These are phyloP conservation scores for Vaccinium darrowii DNA, from an alignment of 148 eudicot genomes.

Conservation along the genomic window DNA sequence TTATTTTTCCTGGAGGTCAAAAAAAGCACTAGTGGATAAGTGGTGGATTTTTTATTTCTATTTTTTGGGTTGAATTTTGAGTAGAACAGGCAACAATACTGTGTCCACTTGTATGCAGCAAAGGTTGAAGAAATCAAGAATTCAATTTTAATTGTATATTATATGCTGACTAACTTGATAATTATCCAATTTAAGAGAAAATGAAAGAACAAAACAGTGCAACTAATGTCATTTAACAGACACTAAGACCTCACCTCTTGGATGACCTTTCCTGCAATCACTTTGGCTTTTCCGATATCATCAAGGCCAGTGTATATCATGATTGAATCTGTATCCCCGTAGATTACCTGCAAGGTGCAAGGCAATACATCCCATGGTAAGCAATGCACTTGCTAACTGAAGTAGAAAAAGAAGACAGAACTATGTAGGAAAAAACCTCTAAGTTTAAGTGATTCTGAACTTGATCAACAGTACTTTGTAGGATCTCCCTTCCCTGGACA, in stretches of 20 bases:
- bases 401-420: neutral
- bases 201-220: neutral
- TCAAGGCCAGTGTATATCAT: slow-evolving; percentile 98
- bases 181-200: neutral
- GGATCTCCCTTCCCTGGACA: slow-evolving; percentile 92
- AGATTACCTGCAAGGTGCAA: slow-evolving; percentile 67
- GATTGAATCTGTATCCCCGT: slow-evolving; percentile 98
- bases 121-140: neutral
- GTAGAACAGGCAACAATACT: neutral
- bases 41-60: neutral
- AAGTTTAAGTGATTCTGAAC: slow-evolving; percentile 83
- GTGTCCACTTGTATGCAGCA: neutral
- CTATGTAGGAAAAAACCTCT: slow-evolving; percentile 51
- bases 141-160: neutral
- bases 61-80: neutral
- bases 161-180: neutral
- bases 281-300: slow-evolving; percentile 76
- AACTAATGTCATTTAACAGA: slow-evolving; percentile 7
- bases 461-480: slow-evolving; percentile 93
- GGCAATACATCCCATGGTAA: slow-evolving; percentile 8
- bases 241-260: slow-evolving; percentile 55
- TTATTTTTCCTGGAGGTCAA: neutral
- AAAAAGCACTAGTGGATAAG: neutral
- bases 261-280: slow-evolving; percentile 78
- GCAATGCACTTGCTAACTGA: slow-evolving; percentile 8